phyloP scores from a whole-genome alignment of 1,139 yeast genomes.

The Hansenula lynferdii region DNA sequence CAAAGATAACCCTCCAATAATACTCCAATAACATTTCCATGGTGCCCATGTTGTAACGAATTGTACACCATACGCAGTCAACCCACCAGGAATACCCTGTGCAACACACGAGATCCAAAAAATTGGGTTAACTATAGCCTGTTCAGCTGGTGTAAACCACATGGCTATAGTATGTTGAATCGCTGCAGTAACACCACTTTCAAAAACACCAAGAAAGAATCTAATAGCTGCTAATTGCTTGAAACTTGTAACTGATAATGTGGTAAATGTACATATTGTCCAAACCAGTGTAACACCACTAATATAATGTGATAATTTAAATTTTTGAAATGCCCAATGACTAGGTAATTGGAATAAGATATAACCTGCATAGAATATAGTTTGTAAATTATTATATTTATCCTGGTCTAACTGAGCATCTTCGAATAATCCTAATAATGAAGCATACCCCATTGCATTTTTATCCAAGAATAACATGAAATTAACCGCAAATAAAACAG shows the following conservation, averaged over 20 bases:
- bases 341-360: slow-evolving; percentile 28
- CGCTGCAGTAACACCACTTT: slow-evolving; percentile 46
- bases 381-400: slow-evolving; percentile 10
- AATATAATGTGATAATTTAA: slow-evolving; percentile 28
- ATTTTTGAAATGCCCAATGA: slow-evolving; percentile 30
- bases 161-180: slow-evolving; percentile 48
- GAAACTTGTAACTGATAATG: slow-evolving; percentile 20
- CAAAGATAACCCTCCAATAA: slow-evolving; percentile 44
- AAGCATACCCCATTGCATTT: slow-evolving; percentile 14
- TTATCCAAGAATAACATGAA: slow-evolving; percentile 15
- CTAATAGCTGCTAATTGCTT: slow-evolving; percentile 38
- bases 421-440: slow-evolving; percentile 11
- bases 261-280: slow-evolving; percentile 8
- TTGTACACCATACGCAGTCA: slow-evolving; percentile 46
- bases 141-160: slow-evolving; percentile 42
- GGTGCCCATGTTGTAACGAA: slow-evolving; percentile 26
- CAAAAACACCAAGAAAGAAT: slow-evolving; percentile 43
- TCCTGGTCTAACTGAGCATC: slow-evolving; percentile 10
- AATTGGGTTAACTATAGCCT: slow-evolving; percentile 43
- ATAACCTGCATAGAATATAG: slow-evolving; percentile 7
- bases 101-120: slow-evolving; percentile 51
- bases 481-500: slow-evolving; percentile 13
- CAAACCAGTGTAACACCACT: slow-evolving; percentile 2
- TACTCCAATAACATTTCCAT: slow-evolving; percentile 45
- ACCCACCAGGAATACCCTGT: slow-evolving; percentile 33